Evolutionary conservation across 805 yeast species (phyloP), one percentile per base, ranked within the genome.

Genomic region (Tetrapisispora nanseiensis): DNA sequence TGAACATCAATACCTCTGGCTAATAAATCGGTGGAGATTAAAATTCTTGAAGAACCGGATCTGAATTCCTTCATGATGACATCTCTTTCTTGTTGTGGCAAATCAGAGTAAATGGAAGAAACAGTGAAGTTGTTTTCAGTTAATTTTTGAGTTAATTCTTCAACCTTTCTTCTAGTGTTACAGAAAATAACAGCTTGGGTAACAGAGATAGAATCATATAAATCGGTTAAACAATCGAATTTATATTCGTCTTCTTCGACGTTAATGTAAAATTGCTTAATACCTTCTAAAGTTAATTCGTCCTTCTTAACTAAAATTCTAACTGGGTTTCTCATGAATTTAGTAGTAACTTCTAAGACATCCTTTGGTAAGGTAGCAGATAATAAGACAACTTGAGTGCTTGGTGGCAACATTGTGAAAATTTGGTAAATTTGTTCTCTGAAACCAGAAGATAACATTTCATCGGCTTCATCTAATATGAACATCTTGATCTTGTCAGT

Each of bases 1-100:
- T 90, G 98, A 47, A 90, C 97, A 68, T 90, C 98, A 52, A 90
- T 92, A 62, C 98, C 98, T 68, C 98, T 77, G 39, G 98, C 98
- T 82, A 90, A 84, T 57, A 92, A 83, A 68, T 92, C 98, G 33
- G 98, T 92, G 52, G 97, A 82, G 61, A 92, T 92, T 63, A 92
- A 72, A 39, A 92, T 90, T 63, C 98, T 78, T 42, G 96, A 85
- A 52, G 83, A 78, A 46, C 98, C 98, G 46, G 82, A 72, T 66
- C 98, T 76, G 78, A 92, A 92, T 66, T 89, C 97, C 63, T 79
- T 78, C 98, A 92, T 92, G 55, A 92, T 85, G 56, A 77, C 70
- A 67, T 92, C 97, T 69, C 98, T 77, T 63, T 90, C 95, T 57
- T 81, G 82, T 69, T 92, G 98, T 57, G 85, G 79, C 85, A 92